These are phyloP conservation scores for Fusarium sp. DNA, from an alignment of 2,329 filamentous ascomycete species.

Conservation along the genomic window DNA sequence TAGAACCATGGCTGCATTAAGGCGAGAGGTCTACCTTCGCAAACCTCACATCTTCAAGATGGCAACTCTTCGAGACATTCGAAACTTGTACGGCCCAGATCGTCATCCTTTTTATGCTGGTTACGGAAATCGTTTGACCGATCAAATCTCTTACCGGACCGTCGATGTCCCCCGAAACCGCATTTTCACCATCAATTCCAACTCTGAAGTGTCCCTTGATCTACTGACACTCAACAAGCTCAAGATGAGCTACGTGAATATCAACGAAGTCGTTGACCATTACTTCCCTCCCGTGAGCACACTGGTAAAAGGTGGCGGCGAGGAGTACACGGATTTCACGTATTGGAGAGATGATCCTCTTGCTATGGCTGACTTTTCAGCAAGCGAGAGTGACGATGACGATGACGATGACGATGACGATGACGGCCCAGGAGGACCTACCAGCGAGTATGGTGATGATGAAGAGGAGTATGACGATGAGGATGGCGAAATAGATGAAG, in stretches of 20 bases:
- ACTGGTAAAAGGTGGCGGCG: constrained; percentile 87
- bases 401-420: constrained; percentile 66
- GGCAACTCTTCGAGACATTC: constrained; percentile 95
- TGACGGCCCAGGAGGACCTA: constrained; percentile 64
- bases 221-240: constrained; percentile 91
- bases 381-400: constrained; percentile 73
- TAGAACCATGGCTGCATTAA: constrained; percentile 89
- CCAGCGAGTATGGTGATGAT: constrained; percentile 55
- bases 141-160: constrained; percentile 93
- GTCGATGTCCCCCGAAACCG: constrained; percentile 94
- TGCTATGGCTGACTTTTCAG: constrained; percentile 88
- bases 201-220: constrained; percentile 93
- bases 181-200: constrained; percentile 99
- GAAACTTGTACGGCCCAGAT: constrained; percentile 82
- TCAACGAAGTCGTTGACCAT: constrained; percentile 96
- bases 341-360: constrained; percentile 92
- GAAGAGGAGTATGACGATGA: constrained; percentile 56
- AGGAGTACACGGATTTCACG: constrained; percentile 96
- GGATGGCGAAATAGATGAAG: constrained; percentile 53
- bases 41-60: constrained; percentile 99
- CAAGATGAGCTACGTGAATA: constrained; percentile 96
- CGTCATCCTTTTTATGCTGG: constrained; percentile 93
- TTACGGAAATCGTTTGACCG: constrained; percentile 95
- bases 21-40: constrained; percentile 91
- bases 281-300: constrained; percentile 95